Evolutionary conservation across 192 early-diverging fungal genomes (phyloP), one percentile per base, ranked within the genome.

Genomic region (Coemansia sp.): DNA sequence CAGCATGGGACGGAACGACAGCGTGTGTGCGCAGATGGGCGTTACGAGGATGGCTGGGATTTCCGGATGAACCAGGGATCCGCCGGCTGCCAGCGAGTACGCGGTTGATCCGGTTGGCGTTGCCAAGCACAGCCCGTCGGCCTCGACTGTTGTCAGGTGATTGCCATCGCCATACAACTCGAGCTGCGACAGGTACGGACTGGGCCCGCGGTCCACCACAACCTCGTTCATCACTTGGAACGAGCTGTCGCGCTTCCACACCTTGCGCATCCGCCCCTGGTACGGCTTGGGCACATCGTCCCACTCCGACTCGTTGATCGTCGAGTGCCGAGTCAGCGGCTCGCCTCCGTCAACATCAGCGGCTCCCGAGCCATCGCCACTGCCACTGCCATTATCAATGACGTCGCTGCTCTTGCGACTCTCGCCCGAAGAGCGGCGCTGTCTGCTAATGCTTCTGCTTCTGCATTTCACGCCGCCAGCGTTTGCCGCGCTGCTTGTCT

Each of bases 1-100:
- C 12, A 99, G 82, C 89, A 97, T 98, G n/a, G 98, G 96, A 7
- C 98, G 84, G 81, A 96, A 96, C 36, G 94, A 95, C 26, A 98
- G 85, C 6, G 93, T 95, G 70, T 96, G 95, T 4, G 95, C 88
- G 72, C 94, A 98, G 64, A 96, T 95, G 1, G 94, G 95, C 0
- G 95, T 96, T 51, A 97, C 91, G 48, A 96, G 81, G 21, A 98
- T 91, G 0, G 95, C 91, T n/a, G 91, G 88, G 39, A 96, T 93
- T 61, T 95, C 92, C 0, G 98, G 98, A 77, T 99, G 96, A 13
- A 96, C 95, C 36, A 99, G 77, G 18, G 94, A 92, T 1, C 96
- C 96, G 37, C 96, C 96, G 4, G 96, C 95, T n/a, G 94, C 92
- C 82, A 93, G 79, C 51, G 91, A 92, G 69, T 94, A 94, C 0